These are phyloP conservation scores for Talaromyces thailandensis DNA, from an alignment of 495 filamentous ascomycete genomes.

Conservation along the genomic window DNA sequence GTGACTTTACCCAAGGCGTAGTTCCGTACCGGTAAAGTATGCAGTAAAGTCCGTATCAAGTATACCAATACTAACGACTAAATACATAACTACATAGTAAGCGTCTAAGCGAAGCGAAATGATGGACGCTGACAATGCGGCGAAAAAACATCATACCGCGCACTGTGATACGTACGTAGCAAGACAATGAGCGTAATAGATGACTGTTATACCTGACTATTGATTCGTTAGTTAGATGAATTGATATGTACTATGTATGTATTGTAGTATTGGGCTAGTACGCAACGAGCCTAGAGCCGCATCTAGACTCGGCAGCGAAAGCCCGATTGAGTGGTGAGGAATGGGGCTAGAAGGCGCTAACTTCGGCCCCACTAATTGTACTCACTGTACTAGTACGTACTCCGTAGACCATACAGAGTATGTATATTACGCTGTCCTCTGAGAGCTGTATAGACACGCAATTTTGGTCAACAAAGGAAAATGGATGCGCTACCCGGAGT, in stretches of 20 bases:
- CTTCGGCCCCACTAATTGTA: not conserved
- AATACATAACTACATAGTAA: no score
- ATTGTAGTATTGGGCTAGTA: not conserved
- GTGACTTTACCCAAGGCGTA: not conserved
- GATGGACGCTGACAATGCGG: not conserved
- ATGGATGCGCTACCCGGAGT: not conserved
- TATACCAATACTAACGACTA: no score
- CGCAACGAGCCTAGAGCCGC: not conserved
- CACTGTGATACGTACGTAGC: not conserved
- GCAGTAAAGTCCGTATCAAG: not conserved
- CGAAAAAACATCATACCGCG: not conserved
- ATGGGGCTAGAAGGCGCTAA: not conserved
- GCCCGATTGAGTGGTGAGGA: conserved; percentile 2
- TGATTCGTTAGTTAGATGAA: not conserved
- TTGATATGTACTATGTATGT: not conserved
- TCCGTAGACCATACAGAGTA: not conserved
- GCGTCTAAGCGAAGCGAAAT: no score
- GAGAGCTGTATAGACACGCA: no score
- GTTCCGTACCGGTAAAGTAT: not conserved
- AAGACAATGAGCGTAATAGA: not conserved
- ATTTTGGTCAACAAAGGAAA: not conserved
- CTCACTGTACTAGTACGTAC: not conserved
- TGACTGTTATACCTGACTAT: not conserved
- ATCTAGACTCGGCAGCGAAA: conserved; percentile 2
- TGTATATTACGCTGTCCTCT: not conserved